Evolutionary conservation across 2,329 filamentous ascomycete species (phyloP).

Genomic region (Pseudopithomyces maydicus): DNA sequence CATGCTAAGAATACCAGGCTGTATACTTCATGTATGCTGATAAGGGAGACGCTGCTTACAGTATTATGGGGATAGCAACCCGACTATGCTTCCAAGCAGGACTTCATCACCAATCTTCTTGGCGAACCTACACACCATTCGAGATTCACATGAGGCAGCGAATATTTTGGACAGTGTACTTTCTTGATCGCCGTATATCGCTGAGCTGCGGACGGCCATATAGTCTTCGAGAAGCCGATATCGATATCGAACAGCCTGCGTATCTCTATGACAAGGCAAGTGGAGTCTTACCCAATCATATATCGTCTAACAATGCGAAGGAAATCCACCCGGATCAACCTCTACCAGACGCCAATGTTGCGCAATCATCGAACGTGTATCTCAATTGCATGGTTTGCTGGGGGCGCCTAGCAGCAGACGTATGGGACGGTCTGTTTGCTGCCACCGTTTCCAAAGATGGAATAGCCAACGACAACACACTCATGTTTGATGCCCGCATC

Average conservation of each 20-base stretch:
- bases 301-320: slow-evolving; percentile 7
- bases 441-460: slow-evolving; percentile 11
- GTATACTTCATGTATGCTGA: slow-evolving; percentile 32
- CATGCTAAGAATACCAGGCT: slow-evolving; percentile 20
- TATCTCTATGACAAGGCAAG: slow-evolving; percentile 26
- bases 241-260: slow-evolving; percentile 30
- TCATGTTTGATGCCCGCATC: slow-evolving; percentile 19
- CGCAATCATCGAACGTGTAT: slow-evolving; percentile 23
- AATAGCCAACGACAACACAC: slow-evolving; percentile 13
- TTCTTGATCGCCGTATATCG: slow-evolving; percentile 34
- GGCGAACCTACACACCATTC: slow-evolving; percentile 17
- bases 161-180: slow-evolving; percentile 36
- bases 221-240: slow-evolving; percentile 32
- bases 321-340: slow-evolving; percentile 20
- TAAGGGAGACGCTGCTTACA: slow-evolving; percentile 34
- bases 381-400: slow-evolving; percentile 29
- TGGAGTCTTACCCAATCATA: neutral
- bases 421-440: slow-evolving; percentile 27
- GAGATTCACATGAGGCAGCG: slow-evolving; percentile 29
- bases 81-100: slow-evolving; percentile 33
- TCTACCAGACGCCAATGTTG: slow-evolving; percentile 16
- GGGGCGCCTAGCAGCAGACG: slow-evolving; percentile 28
- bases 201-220: slow-evolving; percentile 38
- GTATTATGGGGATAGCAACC: slow-evolving; percentile 34
- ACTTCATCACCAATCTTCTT: slow-evolving; percentile 32